phyloP scores from a whole-genome alignment of 2,329 filamentous ascomycete species.

The Thelonectria olida region DNA sequence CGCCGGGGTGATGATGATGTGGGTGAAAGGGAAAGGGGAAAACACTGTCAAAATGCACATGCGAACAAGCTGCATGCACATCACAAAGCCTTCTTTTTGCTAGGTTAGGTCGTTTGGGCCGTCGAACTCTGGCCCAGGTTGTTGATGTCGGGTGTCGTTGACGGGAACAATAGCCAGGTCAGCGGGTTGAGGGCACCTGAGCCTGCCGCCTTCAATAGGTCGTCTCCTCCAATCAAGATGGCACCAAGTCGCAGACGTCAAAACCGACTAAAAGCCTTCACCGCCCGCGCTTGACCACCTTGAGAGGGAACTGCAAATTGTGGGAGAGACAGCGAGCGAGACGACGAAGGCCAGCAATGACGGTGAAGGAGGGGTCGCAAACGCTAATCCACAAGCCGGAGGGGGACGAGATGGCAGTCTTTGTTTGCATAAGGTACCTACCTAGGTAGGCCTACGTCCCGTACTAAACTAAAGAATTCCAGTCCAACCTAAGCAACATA shows the following conservation, averaged over 20 bases:
- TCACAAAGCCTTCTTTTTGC: neutral
- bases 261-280: slow-evolving; percentile 35
- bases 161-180: no score
- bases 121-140: no score
- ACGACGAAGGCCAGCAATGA: neutral
- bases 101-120: neutral
- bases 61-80: neutral
- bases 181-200: slow-evolving; percentile 27
- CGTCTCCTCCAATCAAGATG: slow-evolving; percentile 39
- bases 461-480: no score
- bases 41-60: neutral
- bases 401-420: no score
- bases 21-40: neutral
- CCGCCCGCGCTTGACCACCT: slow-evolving; percentile 33
- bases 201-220: neutral
- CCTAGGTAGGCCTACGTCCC: no score
- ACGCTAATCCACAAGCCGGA: neutral
- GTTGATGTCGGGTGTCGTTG: no score
- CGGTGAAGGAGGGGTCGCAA: neutral
- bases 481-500: no score
- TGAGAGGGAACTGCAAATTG: neutral
- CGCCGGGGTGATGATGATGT: no score
- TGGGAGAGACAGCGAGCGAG: neutral
- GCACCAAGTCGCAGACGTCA: slow-evolving; percentile 30
- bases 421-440: no score